A percentile compares a stretch with the other conserved stretches of the same genome.
Conservation (phyloP, 164 flowering plant genomes). For the Buxus sempervirens region DNA sequence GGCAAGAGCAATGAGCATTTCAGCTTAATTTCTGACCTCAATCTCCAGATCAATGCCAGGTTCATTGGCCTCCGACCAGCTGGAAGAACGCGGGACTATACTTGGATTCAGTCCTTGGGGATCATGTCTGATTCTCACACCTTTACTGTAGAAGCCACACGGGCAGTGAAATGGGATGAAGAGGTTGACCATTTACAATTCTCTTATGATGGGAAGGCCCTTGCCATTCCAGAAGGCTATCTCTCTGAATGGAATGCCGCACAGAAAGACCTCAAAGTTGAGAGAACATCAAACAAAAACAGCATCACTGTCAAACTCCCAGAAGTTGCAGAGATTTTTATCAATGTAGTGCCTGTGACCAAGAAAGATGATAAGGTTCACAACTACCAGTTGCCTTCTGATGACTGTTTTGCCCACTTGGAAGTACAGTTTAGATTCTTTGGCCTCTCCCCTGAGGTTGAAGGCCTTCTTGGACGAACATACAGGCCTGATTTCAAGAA, state of each 20-base stretch:
- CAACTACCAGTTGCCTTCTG: slow-evolving; percentile 58
- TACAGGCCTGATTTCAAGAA: slow-evolving; percentile 61
- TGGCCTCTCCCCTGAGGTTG: slow-evolving; percentile 52
- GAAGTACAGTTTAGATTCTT: slow-evolving; percentile 70
- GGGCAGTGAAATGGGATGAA: slow-evolving; percentile 43
- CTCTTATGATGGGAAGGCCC: slow-evolving; percentile 40
- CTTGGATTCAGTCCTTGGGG: slow-evolving; percentile 80
- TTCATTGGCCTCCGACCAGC: slow-evolving; percentile 64
- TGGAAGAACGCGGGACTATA: slow-evolving; percentile 61
- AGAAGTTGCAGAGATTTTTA: slow-evolving; percentile 35
- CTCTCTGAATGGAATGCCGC: slow-evolving; percentile 45
- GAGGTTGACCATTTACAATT: slow-evolving; percentile 53
- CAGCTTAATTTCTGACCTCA: slow-evolving; percentile 30
- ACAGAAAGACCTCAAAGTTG: slow-evolving; percentile 27
- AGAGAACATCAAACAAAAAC: slow-evolving; percentile 34
- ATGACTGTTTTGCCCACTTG: slow-evolving; percentile 77
- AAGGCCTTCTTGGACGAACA: slow-evolving; percentile 75
- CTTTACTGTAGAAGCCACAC: slow-evolving; percentile 51
- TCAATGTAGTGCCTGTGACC: slow-evolving; percentile 44
- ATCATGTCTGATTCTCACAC: slow-evolving; percentile 47
- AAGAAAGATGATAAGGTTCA: slow-evolving; percentile 41
- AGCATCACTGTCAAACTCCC: slow-evolving; percentile 28
- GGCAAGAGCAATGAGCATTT: slow-evolving; percentile 61
- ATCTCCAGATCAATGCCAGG: slow-evolving; percentile 38
- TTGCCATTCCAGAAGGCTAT: slow-evolving; percentile 28